phyloP scores from a whole-genome alignment of 352 stramenopile genomes.

The Pythium chondricola region DNA sequence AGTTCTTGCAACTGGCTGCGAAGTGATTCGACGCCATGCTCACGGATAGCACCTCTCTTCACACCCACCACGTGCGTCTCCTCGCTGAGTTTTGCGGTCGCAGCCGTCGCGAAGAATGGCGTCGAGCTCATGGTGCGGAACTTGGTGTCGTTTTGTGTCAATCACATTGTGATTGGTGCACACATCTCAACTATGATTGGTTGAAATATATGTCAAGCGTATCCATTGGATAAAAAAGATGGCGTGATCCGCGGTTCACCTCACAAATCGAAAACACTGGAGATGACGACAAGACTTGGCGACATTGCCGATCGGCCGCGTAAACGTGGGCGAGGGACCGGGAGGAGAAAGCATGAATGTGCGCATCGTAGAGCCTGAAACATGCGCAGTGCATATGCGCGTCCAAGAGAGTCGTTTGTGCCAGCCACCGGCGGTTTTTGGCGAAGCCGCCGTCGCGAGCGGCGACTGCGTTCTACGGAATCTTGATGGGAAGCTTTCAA shows the following conservation, averaged over 20 bases:
- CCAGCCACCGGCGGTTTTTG: slow-evolving; percentile 55
- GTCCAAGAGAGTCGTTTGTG: background rate
- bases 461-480: slow-evolving; percentile 44
- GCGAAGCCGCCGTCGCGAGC: slow-evolving; percentile 40
- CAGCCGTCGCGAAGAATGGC: slow-evolving; percentile 36
- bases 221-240: background rate
- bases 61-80: slow-evolving; percentile 4
- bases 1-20: slow-evolving; percentile 35
- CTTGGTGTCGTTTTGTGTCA: slow-evolving; percentile 1
- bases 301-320: slow-evolving; percentile 3
- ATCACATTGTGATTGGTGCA: too few relatives aligned
- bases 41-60: slow-evolving; percentile 24
- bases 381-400: background rate
- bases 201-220: slow-evolving; percentile 7
- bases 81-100: slow-evolving; percentile 18
- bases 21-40: slow-evolving; percentile 19
- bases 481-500: slow-evolving; percentile 77
- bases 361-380: too few relatives aligned
- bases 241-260: background rate
- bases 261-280: slow-evolving; percentile 23
- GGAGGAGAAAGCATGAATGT: too few relatives aligned
- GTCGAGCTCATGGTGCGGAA: slow-evolving; percentile 41
- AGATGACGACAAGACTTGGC: slow-evolving; percentile 46
- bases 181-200: slow-evolving; percentile 5
- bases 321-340: too few relatives aligned